These are phyloP conservation scores for Chlorophyllum brunneum DNA, from an alignment of 768 basidiomycete species.

Conservation along the genomic window DNA sequence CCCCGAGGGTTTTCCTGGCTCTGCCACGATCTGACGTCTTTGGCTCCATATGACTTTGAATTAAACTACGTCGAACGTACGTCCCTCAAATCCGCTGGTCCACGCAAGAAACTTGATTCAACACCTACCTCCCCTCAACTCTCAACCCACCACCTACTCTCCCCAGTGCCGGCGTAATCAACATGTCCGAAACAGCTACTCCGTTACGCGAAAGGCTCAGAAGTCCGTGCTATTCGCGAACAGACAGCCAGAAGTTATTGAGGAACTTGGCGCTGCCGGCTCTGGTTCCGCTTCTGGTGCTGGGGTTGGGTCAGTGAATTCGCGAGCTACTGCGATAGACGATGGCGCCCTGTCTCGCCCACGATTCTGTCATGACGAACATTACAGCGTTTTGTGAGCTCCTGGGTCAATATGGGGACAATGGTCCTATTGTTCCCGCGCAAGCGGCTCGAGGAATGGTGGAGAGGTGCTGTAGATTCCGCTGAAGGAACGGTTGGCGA, in stretches of 20 bases:
- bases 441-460: slow-evolving; percentile 35
- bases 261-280: slow-evolving; percentile 32
- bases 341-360: slow-evolving; percentile 69
- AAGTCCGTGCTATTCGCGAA: slow-evolving; percentile 71
- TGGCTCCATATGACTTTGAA: slow-evolving; percentile 78
- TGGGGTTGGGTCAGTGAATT: slow-evolving; percentile 28
- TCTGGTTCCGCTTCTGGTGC: neutral
- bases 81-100: slow-evolving; percentile 50
- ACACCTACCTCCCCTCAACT: slow-evolving; percentile 17
- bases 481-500: slow-evolving; percentile 66
- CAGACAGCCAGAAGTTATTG: slow-evolving; percentile 65
- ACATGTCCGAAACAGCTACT: slow-evolving; percentile 77
- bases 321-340: slow-evolving; percentile 52
- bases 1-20: slow-evolving; percentile 67
- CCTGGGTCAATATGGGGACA: slow-evolving; percentile 89
- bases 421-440: slow-evolving; percentile 67
- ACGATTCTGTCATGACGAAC: slow-evolving; percentile 85
- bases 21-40: slow-evolving; percentile 90
- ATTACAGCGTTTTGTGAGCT: slow-evolving; percentile 80
- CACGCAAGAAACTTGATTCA: slow-evolving; percentile 29
- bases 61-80: slow-evolving; percentile 63
- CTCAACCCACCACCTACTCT: slow-evolving; percentile 23
- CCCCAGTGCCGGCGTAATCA: slow-evolving; percentile 17
- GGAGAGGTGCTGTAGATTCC: slow-evolving; percentile 85
- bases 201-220: slow-evolving; percentile 84